phyloP scores from a whole-genome alignment of 1,139 yeast genomes.

The Suhomyces choctaworum region DNA sequence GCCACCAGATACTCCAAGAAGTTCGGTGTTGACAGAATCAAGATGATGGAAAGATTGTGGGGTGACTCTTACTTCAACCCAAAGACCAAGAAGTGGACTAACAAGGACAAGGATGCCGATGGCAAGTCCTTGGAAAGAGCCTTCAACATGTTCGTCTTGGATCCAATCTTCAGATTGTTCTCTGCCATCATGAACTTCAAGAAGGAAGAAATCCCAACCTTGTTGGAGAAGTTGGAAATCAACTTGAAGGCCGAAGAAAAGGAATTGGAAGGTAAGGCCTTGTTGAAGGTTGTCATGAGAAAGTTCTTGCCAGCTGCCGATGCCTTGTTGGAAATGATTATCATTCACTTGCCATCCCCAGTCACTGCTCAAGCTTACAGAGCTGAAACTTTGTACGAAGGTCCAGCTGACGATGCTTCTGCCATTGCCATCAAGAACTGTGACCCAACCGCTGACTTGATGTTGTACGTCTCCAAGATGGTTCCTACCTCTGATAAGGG shows the following conservation, averaged over 20 bases:
- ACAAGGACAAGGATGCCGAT: conserved; percentile 92
- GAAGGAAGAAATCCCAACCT: conserved; percentile 90
- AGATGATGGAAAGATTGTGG: conserved; percentile 99
- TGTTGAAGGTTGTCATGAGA: conserved; percentile 98
- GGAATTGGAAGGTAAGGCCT: conserved; percentile 98
- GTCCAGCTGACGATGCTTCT: conserved; percentile 94
- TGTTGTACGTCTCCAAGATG: conserved; percentile 99
- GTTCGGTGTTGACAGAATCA: conserved; percentile 96
- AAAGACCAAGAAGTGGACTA: conserved; percentile 99
- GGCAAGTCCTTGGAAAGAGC: conserved; percentile 98
- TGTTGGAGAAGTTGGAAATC: conserved; percentile 92
- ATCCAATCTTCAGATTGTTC: conserved; percentile 95
- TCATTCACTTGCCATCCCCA: conserved; percentile 98
- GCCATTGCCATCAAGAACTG: conserved; percentile 95
- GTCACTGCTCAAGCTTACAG: conserved; percentile 98
- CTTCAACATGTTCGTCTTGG: conserved; percentile 98
- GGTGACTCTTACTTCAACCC: conserved; percentile 99
- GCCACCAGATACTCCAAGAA: conserved; percentile 98
- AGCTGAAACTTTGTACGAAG: conserved; percentile 99
- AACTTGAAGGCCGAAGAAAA: conserved; percentile 89
- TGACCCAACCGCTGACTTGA: conserved; percentile 97
- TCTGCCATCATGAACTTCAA: conserved; percentile 54
- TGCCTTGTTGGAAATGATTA: conserved; percentile 98
- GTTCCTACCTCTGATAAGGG: conserved; percentile 99
- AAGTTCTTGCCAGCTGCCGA: conserved; percentile 99